These are phyloP conservation scores for Hymenotorrendiella dingleyae DNA, from an alignment of 2,329 filamentous ascomycete genomes.

Conservation along the genomic window DNA sequence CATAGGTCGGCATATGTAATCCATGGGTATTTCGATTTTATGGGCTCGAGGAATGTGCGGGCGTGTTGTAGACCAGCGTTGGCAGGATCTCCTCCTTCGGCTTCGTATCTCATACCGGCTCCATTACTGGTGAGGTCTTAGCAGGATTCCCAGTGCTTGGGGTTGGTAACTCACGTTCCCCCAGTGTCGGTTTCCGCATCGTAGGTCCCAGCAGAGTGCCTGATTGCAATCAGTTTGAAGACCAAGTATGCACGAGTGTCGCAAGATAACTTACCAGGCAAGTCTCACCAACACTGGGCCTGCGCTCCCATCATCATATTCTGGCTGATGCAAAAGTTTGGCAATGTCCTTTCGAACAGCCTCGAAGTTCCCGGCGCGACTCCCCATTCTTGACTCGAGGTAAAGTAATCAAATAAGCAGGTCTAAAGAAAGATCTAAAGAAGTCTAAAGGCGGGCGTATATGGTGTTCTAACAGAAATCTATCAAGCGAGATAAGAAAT, in stretches of 20 bases:
- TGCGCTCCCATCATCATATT: slow-evolving; percentile 59
- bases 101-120: slow-evolving; percentile 60
- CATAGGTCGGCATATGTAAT: slow-evolving; percentile 62
- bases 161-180: no score
- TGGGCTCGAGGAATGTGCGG: slow-evolving; percentile 56
- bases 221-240: slow-evolving; percentile 21
- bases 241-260: background rate
- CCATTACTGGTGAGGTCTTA: no score
- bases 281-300: slow-evolving; percentile 59
- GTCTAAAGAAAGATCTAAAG: slow-evolving; percentile 2
- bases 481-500: slow-evolving; percentile 8
- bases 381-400: slow-evolving; percentile 19
- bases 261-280: slow-evolving; percentile 45
- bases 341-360: slow-evolving; percentile 49
- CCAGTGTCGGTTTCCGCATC: slow-evolving; percentile 53
- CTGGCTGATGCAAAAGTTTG: slow-evolving; percentile 50
- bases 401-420: no score
- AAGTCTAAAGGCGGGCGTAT: no score
- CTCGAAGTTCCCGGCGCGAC: slow-evolving; percentile 59
- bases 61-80: slow-evolving; percentile 60
- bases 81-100: slow-evolving; percentile 57
- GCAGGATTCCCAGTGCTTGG: no score
- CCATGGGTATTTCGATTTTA: slow-evolving; percentile 54
- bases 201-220: slow-evolving; percentile 61
- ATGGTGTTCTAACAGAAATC: no score